Evolutionary conservation across 257 asterid species (phyloP).

Genomic region (Solanum pennellii): DNA sequence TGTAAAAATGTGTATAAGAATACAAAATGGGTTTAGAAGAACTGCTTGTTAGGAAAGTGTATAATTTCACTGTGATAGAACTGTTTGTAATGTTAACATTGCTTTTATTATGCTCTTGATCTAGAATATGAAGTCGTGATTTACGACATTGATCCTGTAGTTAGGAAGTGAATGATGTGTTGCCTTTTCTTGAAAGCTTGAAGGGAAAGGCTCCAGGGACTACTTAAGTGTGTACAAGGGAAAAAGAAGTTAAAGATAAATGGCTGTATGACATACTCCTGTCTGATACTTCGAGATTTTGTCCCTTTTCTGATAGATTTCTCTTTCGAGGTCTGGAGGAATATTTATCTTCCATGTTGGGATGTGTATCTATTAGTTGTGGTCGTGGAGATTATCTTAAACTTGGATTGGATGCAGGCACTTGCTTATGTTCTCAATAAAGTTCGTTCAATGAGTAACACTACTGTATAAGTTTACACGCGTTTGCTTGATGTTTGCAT

Average conservation of each 20-base stretch:
- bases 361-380: neutral
- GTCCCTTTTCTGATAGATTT: neutral
- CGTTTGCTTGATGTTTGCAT: neutral
- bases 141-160: neutral
- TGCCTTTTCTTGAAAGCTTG: neutral
- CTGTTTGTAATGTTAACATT: neutral
- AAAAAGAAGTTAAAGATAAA: too few relatives aligned
- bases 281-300: neutral
- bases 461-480: neutral
- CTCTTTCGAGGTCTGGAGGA: neutral
- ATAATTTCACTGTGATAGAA: neutral
- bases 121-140: neutral
- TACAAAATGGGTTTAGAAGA: neutral
- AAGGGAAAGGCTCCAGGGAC: neutral
- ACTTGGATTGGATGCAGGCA: neutral
- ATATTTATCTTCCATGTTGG: neutral
- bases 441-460: neutral
- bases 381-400: neutral
- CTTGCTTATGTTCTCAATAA: neutral
- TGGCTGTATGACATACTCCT: neutral
- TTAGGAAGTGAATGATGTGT: neutral
- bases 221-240: neutral
- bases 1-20: neutral
- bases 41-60: neutral
- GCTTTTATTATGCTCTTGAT: neutral